Evolutionary conservation across 1,284 basidiomycete species (phyloP).

Genomic region (Lentinula novae-zelandiae): DNA sequence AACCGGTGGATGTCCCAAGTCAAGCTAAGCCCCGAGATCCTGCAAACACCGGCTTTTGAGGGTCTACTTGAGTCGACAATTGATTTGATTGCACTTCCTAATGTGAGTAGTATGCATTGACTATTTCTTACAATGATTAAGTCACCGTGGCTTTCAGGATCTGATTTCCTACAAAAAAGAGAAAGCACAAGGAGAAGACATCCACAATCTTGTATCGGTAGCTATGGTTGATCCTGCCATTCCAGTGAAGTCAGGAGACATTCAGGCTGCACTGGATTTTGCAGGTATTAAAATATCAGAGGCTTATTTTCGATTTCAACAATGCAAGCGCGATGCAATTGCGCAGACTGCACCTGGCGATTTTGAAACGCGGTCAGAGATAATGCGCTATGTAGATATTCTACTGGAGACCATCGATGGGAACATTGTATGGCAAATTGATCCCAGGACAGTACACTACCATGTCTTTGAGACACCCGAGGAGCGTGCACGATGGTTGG

Average conservation of each 20-base stretch:
- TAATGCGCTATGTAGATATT: not conserved
- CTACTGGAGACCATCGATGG: not conserved
- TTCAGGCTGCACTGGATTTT: not conserved
- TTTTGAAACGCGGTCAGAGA: not conserved
- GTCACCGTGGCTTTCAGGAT: not conserved
- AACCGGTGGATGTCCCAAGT: not conserved
- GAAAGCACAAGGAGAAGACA: not conserved
- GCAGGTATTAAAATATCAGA: not conserved
- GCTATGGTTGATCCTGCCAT: not conserved
- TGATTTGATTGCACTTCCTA: not conserved
- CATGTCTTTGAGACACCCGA: not conserved
- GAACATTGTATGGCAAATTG: not conserved
- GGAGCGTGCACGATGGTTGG: not conserved
- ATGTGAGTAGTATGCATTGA: not conserved
- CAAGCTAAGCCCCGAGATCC: not conserved
- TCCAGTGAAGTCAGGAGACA: not conserved
- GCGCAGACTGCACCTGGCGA: not conserved
- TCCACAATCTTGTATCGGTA: not conserved
- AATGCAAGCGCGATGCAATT: not conserved
- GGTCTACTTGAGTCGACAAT: not conserved
- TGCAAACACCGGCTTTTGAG: not conserved
- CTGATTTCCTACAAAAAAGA: not conserved
- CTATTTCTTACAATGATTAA: not conserved
- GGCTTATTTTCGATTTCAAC: not conserved
- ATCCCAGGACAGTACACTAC: not conserved